Evolutionary conservation across 169 alveolate genomes (phyloP), one percentile per base, ranked within the genome.

Genomic region (Eimeria zaria): DNA sequence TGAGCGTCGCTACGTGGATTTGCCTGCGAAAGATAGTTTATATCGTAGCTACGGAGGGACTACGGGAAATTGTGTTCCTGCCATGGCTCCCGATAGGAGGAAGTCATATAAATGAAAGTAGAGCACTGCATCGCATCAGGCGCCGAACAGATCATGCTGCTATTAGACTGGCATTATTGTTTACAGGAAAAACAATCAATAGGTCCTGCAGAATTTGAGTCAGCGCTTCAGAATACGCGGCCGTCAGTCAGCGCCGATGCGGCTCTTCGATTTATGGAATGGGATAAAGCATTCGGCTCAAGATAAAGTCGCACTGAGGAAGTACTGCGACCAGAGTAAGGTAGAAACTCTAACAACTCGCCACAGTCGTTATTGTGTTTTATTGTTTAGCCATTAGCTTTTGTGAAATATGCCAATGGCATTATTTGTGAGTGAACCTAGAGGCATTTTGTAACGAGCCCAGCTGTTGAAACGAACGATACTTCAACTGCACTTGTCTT

Each of bases 241-340:
- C 94, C 94, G 16, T 60, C 94, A 60, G 83, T 87, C 8, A 60
- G 83, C 67, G 84, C 48, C 6, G 83, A 87, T 30, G 94, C 69
- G 24, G 83, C 44, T 24, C 83, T 87, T 24, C 83, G 69, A 41
- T 87, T 60, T 33, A 53, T 36, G 22, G 81, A 87, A 36, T 87
- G 94, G 94, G 83, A 36, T n/a, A 27, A 71, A 20, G 62, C 60
- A 8, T 87, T 87, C 44, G 94, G 94, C 18, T 87, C 94, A n/a
- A 51, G 60, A 16, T 87, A 64, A 87, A 78, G 39, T n/a, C 64
- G 51, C 20, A 22, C 51, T 18, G 51, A 36, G 0, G 16, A 16
- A 22, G 16, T 73, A n/a, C n/a, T 36, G 33, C 24, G n/a, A 9
- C 48, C 48, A 36, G 22, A n/a, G 22, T 0, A 33, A 7, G 39